Evolutionary conservation across 2,329 filamentous ascomycete genomes (phyloP).

Genomic region (Claviceps sp.): DNA sequence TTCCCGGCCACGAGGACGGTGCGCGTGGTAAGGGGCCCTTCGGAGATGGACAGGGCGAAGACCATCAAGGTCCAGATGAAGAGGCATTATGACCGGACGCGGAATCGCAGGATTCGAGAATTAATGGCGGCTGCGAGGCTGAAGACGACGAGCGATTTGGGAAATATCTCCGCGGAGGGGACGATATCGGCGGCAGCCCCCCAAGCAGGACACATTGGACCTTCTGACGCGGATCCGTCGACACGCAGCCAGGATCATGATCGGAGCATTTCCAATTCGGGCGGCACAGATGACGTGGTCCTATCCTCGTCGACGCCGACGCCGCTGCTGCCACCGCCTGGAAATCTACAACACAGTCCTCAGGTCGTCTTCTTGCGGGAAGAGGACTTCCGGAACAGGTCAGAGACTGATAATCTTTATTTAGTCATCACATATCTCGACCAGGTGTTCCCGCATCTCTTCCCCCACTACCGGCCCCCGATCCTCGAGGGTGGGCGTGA

Average conservation of each 20-base stretch:
- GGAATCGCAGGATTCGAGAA: slow-evolving; percentile 35
- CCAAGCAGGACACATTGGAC: slow-evolving; percentile 6
- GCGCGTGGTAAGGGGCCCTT: slow-evolving; percentile 42
- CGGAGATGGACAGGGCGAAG: slow-evolving; percentile 37
- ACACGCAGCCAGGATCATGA: slow-evolving; percentile 9
- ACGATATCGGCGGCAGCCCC: slow-evolving; percentile 4
- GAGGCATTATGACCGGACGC: slow-evolving; percentile 34
- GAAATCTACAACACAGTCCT: slow-evolving; percentile 20
- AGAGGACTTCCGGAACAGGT: slow-evolving; percentile 10
- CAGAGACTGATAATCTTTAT: slow-evolving; percentile 23
- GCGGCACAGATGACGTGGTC: no score
- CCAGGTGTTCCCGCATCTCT: slow-evolving; percentile 47
- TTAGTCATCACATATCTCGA: slow-evolving; percentile 48
- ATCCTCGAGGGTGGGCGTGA: slow-evolving; percentile 42
- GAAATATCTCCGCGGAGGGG: slow-evolving; percentile 6
- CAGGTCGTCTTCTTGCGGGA: slow-evolving; percentile 9
- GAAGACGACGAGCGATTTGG: slow-evolving; percentile 9
- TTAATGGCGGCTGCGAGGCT: slow-evolving; percentile 24
- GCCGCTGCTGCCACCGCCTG: slow-evolving; percentile 9
- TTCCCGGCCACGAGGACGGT: slow-evolving; percentile 38
- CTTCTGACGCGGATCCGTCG: slow-evolving; percentile 16
- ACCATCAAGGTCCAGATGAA: slow-evolving; percentile 45
- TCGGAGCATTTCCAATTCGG: slow-evolving; percentile 12
- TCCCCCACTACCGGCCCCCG: slow-evolving; percentile 47
- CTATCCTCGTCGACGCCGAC: no score